Evolutionary conservation across 345 rosid species (phyloP), one percentile per base, ranked within the genome.

Genomic region (Leavenworthia alabamica): DNA sequence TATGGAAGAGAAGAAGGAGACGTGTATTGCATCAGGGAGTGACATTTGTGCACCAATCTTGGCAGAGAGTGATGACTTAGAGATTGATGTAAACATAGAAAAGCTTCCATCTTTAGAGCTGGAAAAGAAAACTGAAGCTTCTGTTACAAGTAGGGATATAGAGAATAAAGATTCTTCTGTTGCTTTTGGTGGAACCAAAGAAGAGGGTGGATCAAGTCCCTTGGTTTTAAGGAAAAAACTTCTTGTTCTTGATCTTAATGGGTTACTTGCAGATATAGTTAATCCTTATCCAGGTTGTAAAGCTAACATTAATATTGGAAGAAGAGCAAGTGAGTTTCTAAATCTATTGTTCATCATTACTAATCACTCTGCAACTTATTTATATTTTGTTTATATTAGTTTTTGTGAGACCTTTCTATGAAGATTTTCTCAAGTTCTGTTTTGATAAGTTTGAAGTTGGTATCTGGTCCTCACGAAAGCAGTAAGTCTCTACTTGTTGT

Each of bases 161-260:
- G 65, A 9, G 66, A 47, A 47, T 5, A 24, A 36, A 2, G n/a
- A 20, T 27, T 5, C 31, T 12, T 42, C 16, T 50, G 67, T 16
- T 59, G 66, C 12, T 45, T 39, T 12, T 0, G 15, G 61, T 26
- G 54, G 29, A 16, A 49, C 5, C 29, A 31, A 28, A 4, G 32
- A 19, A 37, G 48, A 14, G 11, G 10, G 12, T 1, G 4, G 43
- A 9, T 3, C 27, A 8, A 17, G 16, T 44, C 26, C 48, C 7
- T 49, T n/a, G 0, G 50, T 11, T 1, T 39, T 49, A 22, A 77
- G 60, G 64, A 83, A 73, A 28, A 86, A 82, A 19, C 93, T 89
- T 66, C 81, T 86, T 19, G 80, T 92, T 68, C 91, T 92, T 72
- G 96, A 93, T 73, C 68, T 93, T 74, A 93, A 93, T 70, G 99